These are phyloP conservation scores for Phytophthora aleatoria DNA, from an alignment of 352 stramenopile genomes.

Conservation along the genomic window DNA sequence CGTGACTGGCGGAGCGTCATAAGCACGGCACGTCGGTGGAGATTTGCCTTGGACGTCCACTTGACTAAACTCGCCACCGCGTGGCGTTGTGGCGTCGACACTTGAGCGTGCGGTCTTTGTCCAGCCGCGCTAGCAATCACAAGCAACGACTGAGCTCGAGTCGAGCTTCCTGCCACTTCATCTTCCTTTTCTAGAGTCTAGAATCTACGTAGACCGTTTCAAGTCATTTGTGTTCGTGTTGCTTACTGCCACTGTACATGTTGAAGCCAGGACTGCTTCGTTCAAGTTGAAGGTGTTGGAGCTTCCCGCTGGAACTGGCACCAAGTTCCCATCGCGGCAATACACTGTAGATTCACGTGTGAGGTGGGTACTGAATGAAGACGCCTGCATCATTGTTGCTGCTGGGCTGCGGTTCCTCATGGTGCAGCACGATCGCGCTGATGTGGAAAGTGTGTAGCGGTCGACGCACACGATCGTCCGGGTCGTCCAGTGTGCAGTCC, in stretches of 20 bases:
- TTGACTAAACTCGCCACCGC: not conserved
- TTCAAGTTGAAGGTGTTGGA: too few species aligned
- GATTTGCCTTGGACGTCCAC: not conserved
- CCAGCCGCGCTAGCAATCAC: not conserved
- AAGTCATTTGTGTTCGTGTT: slow-evolving; percentile 4
- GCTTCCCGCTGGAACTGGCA: not conserved
- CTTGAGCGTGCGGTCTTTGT: not conserved
- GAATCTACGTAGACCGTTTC: too few species aligned
- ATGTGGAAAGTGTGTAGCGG: slow-evolving; percentile 39
- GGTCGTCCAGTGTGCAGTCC: slow-evolving; percentile 39
- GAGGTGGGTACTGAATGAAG: slow-evolving; percentile 25
- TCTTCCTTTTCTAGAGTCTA: too few species aligned
- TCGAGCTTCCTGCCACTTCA: too few species aligned
- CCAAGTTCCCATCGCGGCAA: not conserved
- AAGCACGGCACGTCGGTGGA: not conserved
- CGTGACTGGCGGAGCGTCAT: not conserved
- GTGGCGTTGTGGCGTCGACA: not conserved
- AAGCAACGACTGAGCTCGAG: not conserved
- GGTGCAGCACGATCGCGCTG: slow-evolving; percentile 27
- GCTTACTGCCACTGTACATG: not conserved
- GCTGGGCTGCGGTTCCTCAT: slow-evolving; percentile 7
- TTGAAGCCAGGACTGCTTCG: not conserved
- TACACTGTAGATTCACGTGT: not conserved
- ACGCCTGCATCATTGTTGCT: slow-evolving; percentile 8
- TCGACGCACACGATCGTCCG: slow-evolving; percentile 3